Evolutionary conservation across 2,329 filamentous ascomycete genomes (phyloP).

Genomic region (Sclerotinia nivalis): DNA sequence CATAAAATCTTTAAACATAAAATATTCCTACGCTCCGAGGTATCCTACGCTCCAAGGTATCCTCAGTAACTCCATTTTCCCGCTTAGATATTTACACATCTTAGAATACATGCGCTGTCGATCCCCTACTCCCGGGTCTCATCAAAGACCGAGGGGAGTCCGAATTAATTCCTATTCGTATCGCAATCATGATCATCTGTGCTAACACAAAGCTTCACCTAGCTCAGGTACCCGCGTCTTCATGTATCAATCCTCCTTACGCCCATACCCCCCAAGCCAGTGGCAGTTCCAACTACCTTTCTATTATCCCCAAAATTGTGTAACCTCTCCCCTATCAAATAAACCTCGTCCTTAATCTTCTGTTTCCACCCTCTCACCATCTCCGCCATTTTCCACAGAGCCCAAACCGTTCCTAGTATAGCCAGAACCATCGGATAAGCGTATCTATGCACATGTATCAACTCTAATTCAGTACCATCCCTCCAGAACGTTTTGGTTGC

Average conservation of each 20-base stretch:
- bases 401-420: conserved; percentile 46
- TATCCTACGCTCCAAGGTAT: not conserved
- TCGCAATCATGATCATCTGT: not conserved
- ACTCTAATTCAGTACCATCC: conserved; percentile 34
- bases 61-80: not conserved
- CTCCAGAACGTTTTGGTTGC: conserved; percentile 47
- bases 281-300: conserved; percentile 28
- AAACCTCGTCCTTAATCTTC: conserved; percentile 89
- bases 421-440: conserved; percentile 66
- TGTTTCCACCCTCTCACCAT: conserved; percentile 75
- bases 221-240: not conserved
- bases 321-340: conserved; percentile 88
- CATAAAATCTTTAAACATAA: not conserved
- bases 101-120: not conserved
- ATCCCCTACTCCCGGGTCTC: not conserved
- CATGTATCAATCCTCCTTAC: conserved; percentile 38
- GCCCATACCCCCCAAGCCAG: conserved; percentile 8
- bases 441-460: conserved; percentile 55
- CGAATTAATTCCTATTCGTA: not conserved
- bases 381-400: conserved; percentile 55
- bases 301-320: conserved; percentile 78
- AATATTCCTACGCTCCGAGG: not conserved
- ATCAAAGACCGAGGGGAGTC: not conserved
- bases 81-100: not conserved
- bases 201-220: not conserved